These are phyloP conservation scores for Tephrocybe sp. DNA, from an alignment of 768 basidiomycete species.

Conservation along the genomic window DNA sequence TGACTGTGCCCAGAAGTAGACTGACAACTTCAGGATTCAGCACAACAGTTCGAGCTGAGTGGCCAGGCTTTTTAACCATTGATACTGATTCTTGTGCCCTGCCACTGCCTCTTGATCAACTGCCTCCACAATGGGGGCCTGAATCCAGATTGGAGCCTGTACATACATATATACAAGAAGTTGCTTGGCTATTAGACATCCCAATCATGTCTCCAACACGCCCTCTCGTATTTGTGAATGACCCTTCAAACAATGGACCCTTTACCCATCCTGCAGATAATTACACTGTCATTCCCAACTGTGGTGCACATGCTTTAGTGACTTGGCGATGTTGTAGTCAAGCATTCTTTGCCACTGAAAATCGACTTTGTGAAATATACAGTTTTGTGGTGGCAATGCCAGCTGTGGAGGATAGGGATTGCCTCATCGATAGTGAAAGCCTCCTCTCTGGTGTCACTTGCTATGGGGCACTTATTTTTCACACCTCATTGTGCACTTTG, in stretches of 20 bases:
- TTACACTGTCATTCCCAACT: background rate
- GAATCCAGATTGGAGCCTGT: too few species aligned
- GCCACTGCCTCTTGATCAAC: too few species aligned
- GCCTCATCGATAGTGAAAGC: constrained; percentile 2
- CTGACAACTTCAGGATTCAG: too few species aligned
- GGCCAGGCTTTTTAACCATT: too few species aligned
- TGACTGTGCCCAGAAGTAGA: too few species aligned
- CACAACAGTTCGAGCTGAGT: too few species aligned
- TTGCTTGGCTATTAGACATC: background rate
- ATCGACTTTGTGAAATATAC: constrained; percentile 7
- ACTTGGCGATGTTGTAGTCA: constrained; percentile 1
- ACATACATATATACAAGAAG: constrained; percentile 3
- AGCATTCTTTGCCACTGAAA: constrained; percentile 9
- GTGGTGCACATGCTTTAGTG: constrained; percentile 7
- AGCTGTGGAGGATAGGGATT: constrained; percentile 15
- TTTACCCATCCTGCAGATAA: constrained; percentile 1
- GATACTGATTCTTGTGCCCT: too few species aligned
- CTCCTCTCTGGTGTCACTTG: background rate
- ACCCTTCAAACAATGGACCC: constrained; percentile 8
- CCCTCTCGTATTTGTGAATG: constrained; percentile 16
- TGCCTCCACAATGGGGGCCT: too few species aligned
- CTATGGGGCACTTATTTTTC: too few species aligned
- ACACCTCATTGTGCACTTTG: constrained; percentile 14
- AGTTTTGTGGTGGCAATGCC: background rate
- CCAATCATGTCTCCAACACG: background rate